phyloP scores from a whole-genome alignment of 2,329 filamentous ascomycete species.

The Aureobasidium sp. region DNA sequence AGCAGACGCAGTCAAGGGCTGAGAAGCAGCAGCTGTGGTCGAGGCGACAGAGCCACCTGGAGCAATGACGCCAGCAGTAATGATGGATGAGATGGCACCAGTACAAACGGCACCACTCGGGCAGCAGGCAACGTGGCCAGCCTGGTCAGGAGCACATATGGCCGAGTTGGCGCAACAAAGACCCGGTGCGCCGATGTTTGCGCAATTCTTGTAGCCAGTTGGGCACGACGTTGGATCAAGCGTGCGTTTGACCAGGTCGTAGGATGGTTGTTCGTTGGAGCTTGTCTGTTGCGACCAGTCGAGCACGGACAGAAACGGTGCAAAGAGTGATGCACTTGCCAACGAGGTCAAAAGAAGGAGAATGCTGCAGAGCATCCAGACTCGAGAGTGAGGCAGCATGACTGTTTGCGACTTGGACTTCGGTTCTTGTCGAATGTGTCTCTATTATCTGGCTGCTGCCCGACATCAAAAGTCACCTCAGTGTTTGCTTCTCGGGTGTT shows the following conservation, averaged over 20 bases:
- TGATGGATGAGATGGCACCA: conserved; percentile 38
- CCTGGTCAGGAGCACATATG: conserved; percentile 48
- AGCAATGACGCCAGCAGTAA: conserved; percentile 27
- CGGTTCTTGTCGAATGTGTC: not conserved
- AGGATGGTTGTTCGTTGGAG: not conserved
- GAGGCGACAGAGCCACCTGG: conserved; percentile 18
- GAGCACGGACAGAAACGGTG: conserved; percentile 13
- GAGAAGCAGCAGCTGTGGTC: conserved; percentile 17
- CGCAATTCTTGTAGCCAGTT: conserved; percentile 44
- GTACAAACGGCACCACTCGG: conserved; percentile 50
- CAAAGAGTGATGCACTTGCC: conserved; percentile 12
- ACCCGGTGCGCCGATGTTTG: conserved; percentile 42
- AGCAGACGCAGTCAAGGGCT: conserved; percentile 17
- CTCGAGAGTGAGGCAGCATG: not conserved
- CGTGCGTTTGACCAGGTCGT: conserved; percentile 29
- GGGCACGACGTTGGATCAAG: conserved; percentile 38
- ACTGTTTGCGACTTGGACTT: not conserved
- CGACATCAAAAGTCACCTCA: not conserved
- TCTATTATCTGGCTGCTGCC: not conserved
- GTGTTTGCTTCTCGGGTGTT: conserved; percentile 10
- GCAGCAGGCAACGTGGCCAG: conserved; percentile 54
- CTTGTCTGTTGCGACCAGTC: conserved; percentile 5
- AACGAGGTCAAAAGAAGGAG: not conserved
- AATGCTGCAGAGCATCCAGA: not conserved
- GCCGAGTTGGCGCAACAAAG: conserved; percentile 49